Evolutionary conservation across 495 filamentous ascomycete genomes (phyloP).

Genomic region (Daldinia loculata): DNA sequence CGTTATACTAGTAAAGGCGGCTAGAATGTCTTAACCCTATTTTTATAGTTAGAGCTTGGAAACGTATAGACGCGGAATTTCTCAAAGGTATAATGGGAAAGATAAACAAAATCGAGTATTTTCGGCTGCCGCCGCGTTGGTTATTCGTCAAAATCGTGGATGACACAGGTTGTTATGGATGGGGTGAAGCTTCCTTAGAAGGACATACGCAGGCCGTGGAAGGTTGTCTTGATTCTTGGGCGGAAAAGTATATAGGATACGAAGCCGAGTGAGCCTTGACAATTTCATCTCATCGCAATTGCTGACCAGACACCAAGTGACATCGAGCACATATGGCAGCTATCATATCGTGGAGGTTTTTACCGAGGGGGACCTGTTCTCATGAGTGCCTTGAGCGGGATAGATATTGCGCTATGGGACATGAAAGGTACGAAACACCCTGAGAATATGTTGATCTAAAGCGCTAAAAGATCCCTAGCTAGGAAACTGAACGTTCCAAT

Average conservation of each 20-base stretch:
- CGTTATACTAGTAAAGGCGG: not conserved
- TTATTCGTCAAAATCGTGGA: conserved; percentile 81
- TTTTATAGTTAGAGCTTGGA: not conserved
- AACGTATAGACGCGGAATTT: not conserved
- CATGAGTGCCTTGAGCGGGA: conserved; percentile 80
- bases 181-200: conserved; percentile 82
- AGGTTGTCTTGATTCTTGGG: conserved; percentile 75
- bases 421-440: conserved; percentile 61
- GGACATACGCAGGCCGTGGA: conserved; percentile 80
- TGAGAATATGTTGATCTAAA: not conserved
- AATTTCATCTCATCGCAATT: not conserved
- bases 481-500: conserved; percentile 72
- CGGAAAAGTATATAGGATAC: conserved; percentile 68
- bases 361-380: conserved; percentile 87
- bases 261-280: conserved; percentile 71
- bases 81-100: conserved; percentile 63
- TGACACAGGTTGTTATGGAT: conserved; percentile 69
- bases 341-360: conserved; percentile 73
- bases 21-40: not conserved
- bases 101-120: conserved; percentile 76
- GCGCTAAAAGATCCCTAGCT: conserved; percentile 39
- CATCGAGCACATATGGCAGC: conserved; percentile 85
- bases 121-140: conserved; percentile 78
- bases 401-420: conserved; percentile 88
- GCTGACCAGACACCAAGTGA: conserved; percentile 59